Conservation (phyloP, 768 basidiomycete species). For the Calocybe gangraenosa region DNA sequence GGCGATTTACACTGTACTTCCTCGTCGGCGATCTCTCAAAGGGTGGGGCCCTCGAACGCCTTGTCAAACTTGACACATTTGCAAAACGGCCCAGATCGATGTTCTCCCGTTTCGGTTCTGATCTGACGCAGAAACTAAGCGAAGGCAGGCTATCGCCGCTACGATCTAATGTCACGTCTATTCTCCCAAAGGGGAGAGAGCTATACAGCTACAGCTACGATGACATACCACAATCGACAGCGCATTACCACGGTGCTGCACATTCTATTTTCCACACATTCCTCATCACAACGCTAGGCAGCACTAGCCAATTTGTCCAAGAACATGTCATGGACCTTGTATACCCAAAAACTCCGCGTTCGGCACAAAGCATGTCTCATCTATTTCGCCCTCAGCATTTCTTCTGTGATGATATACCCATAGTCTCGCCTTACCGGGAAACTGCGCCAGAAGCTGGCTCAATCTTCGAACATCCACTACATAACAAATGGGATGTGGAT, state of each 20-base stretch:
- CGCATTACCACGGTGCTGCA: slow-evolving; percentile 7
- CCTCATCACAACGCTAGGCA: slow-evolving; percentile 10
- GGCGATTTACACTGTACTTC: slow-evolving; percentile 13
- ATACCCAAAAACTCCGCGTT: slow-evolving; percentile 3
- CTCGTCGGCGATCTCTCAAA: slow-evolving; percentile 13
- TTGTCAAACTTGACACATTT: slow-evolving; percentile 8
- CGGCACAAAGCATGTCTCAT: slow-evolving; percentile 4
- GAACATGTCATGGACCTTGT: slow-evolving; percentile 9
- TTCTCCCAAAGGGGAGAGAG: slow-evolving; percentile 6
- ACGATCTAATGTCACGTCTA: not conserved
- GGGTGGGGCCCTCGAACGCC: slow-evolving; percentile 5
- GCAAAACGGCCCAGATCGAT: slow-evolving; percentile 8
- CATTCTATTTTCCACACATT: slow-evolving; percentile 14
- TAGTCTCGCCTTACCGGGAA: slow-evolving; percentile 14
- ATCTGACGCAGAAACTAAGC: slow-evolving; percentile 1
- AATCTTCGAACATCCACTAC: slow-evolving; percentile 15
- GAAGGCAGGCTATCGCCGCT: slow-evolving; percentile 1
- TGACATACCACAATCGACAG: slow-evolving; percentile 15
- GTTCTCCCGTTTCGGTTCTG: slow-evolving; percentile 9
- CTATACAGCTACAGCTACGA: slow-evolving; percentile 14
- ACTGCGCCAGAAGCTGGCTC: slow-evolving; percentile 13
- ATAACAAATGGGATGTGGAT: slow-evolving; percentile 15
- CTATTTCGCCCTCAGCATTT: slow-evolving; percentile 15
- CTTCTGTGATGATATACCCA: slow-evolving; percentile 14
- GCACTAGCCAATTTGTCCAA: slow-evolving; percentile 9